Evolutionary conservation across 495 filamentous ascomycete species (phyloP).

Genomic region (Pseudomonodictys pantanalensis): DNA sequence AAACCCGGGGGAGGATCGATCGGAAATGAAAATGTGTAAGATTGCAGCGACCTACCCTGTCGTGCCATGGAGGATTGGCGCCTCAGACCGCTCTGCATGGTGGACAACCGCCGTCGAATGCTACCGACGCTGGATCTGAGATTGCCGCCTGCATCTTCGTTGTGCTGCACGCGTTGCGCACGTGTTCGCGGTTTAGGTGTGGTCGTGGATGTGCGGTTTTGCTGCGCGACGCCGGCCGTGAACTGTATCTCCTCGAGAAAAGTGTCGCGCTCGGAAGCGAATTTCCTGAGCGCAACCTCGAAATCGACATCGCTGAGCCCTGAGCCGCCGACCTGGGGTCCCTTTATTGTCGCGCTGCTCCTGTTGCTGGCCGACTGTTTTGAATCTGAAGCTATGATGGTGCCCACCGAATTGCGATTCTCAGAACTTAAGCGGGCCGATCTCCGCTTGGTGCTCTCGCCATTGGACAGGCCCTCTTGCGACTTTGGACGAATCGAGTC

Average conservation of each 20-base stretch:
- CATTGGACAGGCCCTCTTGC: slow-evolving; percentile 47
- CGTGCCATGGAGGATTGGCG: slow-evolving; percentile 75
- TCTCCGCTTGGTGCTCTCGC: slow-evolving; percentile 64
- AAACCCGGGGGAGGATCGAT: slow-evolving; percentile 7
- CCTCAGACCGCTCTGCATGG: slow-evolving; percentile 87
- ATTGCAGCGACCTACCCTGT: slow-evolving; percentile 59
- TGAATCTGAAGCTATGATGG: slow-evolving; percentile 56
- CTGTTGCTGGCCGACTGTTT: slow-evolving; percentile 74
- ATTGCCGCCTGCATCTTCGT: slow-evolving; percentile 65
- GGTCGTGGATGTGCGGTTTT: slow-evolving; percentile 67
- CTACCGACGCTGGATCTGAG: slow-evolving; percentile 63
- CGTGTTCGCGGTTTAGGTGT: slow-evolving; percentile 58
- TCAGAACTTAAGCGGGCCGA: slow-evolving; percentile 61
- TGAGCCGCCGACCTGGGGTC: slow-evolving; percentile 43
- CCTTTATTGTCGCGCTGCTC: slow-evolving; percentile 74
- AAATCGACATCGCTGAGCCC: slow-evolving; percentile 74
- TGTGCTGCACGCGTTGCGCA: slow-evolving; percentile 69
- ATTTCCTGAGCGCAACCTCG: slow-evolving; percentile 85
- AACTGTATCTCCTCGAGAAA: slow-evolving; percentile 92
- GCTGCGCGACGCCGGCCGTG: slow-evolving; percentile 73
- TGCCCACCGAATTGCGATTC: slow-evolving; percentile 62
- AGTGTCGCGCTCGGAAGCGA: slow-evolving; percentile 87
- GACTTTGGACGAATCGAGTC: slow-evolving; percentile 54
- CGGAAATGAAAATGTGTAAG: slow-evolving; percentile 3
- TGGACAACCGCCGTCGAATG: slow-evolving; percentile 82